Base-by-base conservation (phyloP, 495 filamentous ascomycete species). In the Acidiella bohemica region DNA sequence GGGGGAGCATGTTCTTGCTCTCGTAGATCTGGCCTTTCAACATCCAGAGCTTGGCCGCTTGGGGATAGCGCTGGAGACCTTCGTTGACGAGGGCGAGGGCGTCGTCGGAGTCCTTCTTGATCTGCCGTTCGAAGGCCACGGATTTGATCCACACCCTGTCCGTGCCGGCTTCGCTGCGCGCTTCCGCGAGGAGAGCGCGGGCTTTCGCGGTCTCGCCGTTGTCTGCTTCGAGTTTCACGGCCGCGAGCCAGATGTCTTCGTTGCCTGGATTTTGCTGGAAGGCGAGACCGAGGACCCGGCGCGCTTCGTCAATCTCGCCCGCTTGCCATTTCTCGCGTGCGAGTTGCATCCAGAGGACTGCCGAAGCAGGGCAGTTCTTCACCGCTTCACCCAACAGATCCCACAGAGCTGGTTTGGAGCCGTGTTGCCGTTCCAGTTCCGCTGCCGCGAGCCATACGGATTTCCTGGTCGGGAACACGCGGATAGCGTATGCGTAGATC, bases 11-110 rank as follows among this genome's bases (percentile, higher is more conserved):
- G 44, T 67, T 71, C 36, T 81, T 71, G 12, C 72, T 64, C 50
- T 93, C 81, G 69, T 96, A 99, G 45, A 96, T 84, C 50, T 99
- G 90, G 3, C 92, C 90, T 62, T 96, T 99, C 67, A 93, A 84
- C 83, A 94, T 94, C 78, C 85, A 93, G 9, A 99, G 71, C 57
- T 95, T 95, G 39, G 83, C 75, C 1, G 79, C 73, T 33, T 74
- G 73, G 9, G 92, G 88, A 60, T 90, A 96, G n/a, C 83, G 65
- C 39, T 84, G 78, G 0, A 99, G 67, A 20, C 78, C 92, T 53
- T 93, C 75, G 50, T 80, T 84, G 45, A 84, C 85, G 5, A 96
- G 74, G 48, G 93, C 76, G 3, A 99, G 67, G 0, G 88, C 82
- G 0, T 76, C 77, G 25, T 90, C 80, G 28, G 68, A 67, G 48